Evolutionary conservation across 2,329 filamentous ascomycete genomes (phyloP), one percentile per base, ranked within the genome.

Genomic region (Pseudogymnoascus sp.): DNA sequence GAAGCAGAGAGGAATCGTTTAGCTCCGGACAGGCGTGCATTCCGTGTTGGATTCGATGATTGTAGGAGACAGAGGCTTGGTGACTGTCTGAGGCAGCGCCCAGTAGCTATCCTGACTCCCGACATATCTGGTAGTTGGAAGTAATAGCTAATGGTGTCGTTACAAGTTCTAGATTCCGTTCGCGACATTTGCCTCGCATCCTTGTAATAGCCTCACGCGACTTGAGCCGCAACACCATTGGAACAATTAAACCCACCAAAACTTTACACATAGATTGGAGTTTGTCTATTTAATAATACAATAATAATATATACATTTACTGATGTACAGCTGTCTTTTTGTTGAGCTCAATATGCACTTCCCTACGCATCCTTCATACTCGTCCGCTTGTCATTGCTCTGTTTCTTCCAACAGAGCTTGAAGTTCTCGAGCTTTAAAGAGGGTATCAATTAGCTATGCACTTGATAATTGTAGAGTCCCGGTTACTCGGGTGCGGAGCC

Each of bases 361-460:
- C 16, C n/a, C 28, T 56, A 85, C 38, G 80, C 82, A 73, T 96
- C 88, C 73, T 91, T 93, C 44, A 83, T 87, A 62, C 82, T 82
- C 0, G 93, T 97, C 71, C 95, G 85, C 74, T 89, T 79, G 70
- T 96, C 88, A 75, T 97, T 97, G 59, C 91, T 88, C 70, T 96
- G 88, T 67, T 81, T 82, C 78, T 96, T 96, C 93, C 93, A 97
- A 76, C 93, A 97, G 70, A 89, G 84, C 71, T 87, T 87, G 74
- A 97, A 97, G 1, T 83, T 82, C 73, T 95, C 89, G 89, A 97
- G 96, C 93, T 97, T 64, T 65, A 63, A 34, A 44, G 18, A 21
- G 59, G 62, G 50, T 59, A 64, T 70, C 56, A 69, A 65, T 56
- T 16, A 61, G 16, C 23, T 8, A 44, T 44, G 59, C 14, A 23